These are phyloP conservation scores for Cercospora beticola DNA, from an alignment of 2,329 filamentous ascomycete species.

Conservation along the genomic window DNA sequence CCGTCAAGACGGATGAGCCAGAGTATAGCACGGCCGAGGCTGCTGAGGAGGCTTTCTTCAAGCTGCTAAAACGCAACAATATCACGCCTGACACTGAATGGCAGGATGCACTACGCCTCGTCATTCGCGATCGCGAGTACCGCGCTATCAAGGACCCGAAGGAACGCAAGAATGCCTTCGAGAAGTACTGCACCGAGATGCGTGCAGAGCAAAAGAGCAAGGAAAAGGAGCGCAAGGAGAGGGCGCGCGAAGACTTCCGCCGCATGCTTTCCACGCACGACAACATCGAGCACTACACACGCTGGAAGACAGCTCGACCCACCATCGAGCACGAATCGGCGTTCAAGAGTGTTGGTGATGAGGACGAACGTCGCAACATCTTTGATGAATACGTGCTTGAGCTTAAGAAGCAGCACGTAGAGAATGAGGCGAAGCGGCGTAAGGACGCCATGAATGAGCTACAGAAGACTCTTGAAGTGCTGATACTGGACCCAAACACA, in stretches of 20 bases:
- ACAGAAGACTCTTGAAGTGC: conserved; percentile 70
- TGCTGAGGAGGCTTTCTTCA: conserved; percentile 88
- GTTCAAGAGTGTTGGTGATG: conserved; percentile 85
- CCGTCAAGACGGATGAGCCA: conserved; percentile 48
- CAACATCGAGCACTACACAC: conserved; percentile 94
- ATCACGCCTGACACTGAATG: conserved; percentile 91
- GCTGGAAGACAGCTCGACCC: conserved; percentile 92
- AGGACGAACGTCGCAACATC: conserved; percentile 81
- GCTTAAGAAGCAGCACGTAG: conserved; percentile 75
- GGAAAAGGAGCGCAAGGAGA: conserved; percentile 87
- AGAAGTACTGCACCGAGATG: conserved; percentile 91
- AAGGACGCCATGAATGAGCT: conserved; percentile 84
- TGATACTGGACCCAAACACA: conserved; percentile 89
- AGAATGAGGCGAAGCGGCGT: conserved; percentile 69
- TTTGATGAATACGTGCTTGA: conserved; percentile 91
- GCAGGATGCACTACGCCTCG: conserved; percentile 82
- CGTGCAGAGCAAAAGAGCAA: conserved; percentile 90
- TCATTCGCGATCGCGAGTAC: conserved; percentile 88
- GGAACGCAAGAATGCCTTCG: conserved; percentile 85
- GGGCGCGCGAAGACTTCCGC: conserved; percentile 89
- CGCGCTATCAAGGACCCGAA: conserved; percentile 89
- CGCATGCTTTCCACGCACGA: conserved; percentile 95
- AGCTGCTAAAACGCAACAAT: conserved; percentile 78
- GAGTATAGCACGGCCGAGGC: conserved; percentile 80
- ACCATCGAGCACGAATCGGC: conserved; percentile 95